Base-by-base conservation (phyloP, 2,329 filamentous ascomycete genomes). In the Botryotinia narcissicola region DNA sequence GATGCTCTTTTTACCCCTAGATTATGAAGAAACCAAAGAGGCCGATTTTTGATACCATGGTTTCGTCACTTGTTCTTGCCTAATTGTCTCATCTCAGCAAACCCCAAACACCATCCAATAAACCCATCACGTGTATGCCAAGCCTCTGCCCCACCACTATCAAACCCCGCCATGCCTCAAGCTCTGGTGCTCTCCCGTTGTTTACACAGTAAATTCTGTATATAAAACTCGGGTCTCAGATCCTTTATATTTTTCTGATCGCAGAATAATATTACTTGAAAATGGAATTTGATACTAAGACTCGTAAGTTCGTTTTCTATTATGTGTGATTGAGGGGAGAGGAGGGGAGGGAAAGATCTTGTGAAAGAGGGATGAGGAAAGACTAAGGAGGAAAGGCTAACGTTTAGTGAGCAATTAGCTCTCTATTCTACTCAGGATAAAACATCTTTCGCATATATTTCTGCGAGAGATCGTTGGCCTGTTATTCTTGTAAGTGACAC, bases 381-480 rank as follows among this genome's bases (percentile, higher is more conserved):
- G 59, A 40, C 59, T 62, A n/a, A 54, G 48, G 25, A 7, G 12
- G 59, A n/a, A 61, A n/a, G 59, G n/a, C 59, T 61, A n/a, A 62
- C 6, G 22, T 10, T 62, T 62, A n/a, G 35, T 62, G 59, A 40
- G 25, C 37, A 37, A 62, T 40, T 62, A 97, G 93, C 91, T 64
- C 90, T 89, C 75, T 97, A 92, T 82, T 87, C 86, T 78, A 98
- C 94, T 54, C 90, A 88, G 79, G 95, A 98, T 84, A 89, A 89
- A 79, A 92, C 87, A 60, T 98, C 94, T 66, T 98, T 98, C 81
- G 96, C 93, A 70, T 94, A 91, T 82, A 86, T 91, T 74, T 97
- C 96, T 14, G 95, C 93, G 48, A 88, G 92, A 80, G 91, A 94
- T 77, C 88, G 96, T 82, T 99, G 95, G 96, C 96, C 96, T 25